These are phyloP conservation scores for Rhizoclosmatium globosum DNA, from an alignment of 192 early-diverging fungal species.

Conservation along the genomic window DNA sequence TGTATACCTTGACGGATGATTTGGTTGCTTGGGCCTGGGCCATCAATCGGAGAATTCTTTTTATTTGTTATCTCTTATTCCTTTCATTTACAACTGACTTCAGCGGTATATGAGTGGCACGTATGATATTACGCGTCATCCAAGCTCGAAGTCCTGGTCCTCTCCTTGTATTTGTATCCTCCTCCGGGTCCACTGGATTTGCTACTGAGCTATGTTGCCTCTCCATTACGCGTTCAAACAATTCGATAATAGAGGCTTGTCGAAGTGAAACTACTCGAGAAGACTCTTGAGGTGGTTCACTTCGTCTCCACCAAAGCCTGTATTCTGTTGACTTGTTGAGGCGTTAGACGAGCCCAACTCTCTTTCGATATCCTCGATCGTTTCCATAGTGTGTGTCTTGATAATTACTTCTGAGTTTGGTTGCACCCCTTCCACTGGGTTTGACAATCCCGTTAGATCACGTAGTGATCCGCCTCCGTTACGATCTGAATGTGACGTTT, in stretches of 20 bases:
- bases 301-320: no score
- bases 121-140: neutral
- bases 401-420: no score
- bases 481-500: no score
- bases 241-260: conserved; percentile 7
- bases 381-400: no score
- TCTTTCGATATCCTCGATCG: no score
- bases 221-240: conserved; percentile 12
- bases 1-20: neutral
- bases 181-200: neutral
- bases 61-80: neutral
- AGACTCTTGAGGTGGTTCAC: no score
- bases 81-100: neutral
- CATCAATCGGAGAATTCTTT: neutral
- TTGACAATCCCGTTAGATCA: no score
- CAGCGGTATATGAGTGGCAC: neutral
- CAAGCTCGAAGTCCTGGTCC: conserved; percentile 15
- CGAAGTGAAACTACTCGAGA: neutral
- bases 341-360: no score
- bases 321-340: no score
- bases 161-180: neutral
- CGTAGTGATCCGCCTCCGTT: no score
- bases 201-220: neutral
- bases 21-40: neutral
- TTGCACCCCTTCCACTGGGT: no score